Evolutionary conservation across 2,329 filamentous ascomycete genomes (phyloP).

Genomic region (Lachnellula subtilissima): DNA sequence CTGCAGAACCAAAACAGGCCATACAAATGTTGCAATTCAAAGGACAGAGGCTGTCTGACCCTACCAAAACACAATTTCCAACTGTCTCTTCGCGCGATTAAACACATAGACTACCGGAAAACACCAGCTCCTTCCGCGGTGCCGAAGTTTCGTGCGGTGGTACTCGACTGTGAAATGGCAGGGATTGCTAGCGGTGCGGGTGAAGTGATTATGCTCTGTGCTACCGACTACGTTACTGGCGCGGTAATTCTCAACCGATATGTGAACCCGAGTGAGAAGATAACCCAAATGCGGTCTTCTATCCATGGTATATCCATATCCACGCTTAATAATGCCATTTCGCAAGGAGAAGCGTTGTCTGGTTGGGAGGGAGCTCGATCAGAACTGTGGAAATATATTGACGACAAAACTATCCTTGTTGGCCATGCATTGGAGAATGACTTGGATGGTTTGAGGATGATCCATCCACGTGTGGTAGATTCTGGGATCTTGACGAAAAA

Average conservation of each 20-base stretch:
- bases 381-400: constrained; percentile 38
- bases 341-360: constrained; percentile 30
- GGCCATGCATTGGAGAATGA: constrained; percentile 45
- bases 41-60: constrained; percentile 11
- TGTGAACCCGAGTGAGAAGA: constrained; percentile 34
- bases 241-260: constrained; percentile 41
- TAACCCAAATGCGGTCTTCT: constrained; percentile 35
- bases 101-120: constrained; percentile 10
- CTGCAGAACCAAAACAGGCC: constrained; percentile 8
- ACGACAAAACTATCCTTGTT: constrained; percentile 42
- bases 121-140: constrained; percentile 7
- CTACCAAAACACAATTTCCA: constrained; percentile 15
- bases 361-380: constrained; percentile 41
- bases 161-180: constrained; percentile 47
- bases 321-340: constrained; percentile 32
- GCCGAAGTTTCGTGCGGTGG: constrained; percentile 34
- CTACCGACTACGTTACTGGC: constrained; percentile 43
- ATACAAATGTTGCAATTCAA: constrained; percentile 14
- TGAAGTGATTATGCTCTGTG: constrained; percentile 36
- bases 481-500: constrained; percentile 38
- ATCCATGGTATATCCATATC: constrained; percentile 36
- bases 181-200: constrained; percentile 27
- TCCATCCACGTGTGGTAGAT: constrained; percentile 41
- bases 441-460: constrained; percentile 39
- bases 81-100: constrained; percentile 4